Evolutionary conservation across 495 filamentous ascomycete genomes (phyloP).

Genomic region (Amphirosellinia nigrospora): DNA sequence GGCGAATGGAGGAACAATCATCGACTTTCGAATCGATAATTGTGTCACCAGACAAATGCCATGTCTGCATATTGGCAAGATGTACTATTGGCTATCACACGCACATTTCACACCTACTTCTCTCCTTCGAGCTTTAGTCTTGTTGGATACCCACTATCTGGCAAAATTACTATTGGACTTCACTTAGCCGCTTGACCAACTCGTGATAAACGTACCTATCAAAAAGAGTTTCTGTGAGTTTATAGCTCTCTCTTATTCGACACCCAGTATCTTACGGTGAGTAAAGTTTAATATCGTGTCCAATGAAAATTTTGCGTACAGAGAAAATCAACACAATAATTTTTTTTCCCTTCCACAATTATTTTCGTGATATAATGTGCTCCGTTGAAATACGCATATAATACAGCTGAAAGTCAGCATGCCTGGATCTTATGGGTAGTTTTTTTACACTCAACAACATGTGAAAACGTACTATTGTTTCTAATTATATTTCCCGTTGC

Average conservation of each 20-base stretch:
- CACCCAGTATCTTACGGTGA: neutral
- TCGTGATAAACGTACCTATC: neutral
- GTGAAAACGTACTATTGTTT: neutral
- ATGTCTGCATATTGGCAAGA: neutral
- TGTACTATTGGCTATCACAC: slow-evolving; percentile 7
- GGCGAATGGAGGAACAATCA: neutral
- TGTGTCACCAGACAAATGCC: slow-evolving; percentile 2
- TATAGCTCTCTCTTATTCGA: neutral
- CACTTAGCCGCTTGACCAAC: neutral
- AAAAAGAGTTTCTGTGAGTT: neutral
- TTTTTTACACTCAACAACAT: neutral
- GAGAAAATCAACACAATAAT: neutral
- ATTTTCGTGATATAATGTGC: neutral
- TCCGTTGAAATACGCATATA: neutral
- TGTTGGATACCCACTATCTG: neutral
- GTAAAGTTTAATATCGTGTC: neutral
- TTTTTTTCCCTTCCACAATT: neutral
- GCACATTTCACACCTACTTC: neutral
- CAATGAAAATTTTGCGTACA: neutral
- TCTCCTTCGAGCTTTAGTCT: neutral
- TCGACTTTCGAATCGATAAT: slow-evolving; percentile 9
- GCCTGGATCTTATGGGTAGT: neutral
- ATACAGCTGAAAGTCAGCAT: neutral
- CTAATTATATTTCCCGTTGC: neutral
- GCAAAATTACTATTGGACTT: neutral